Evolutionary conservation across 148 eudicot species (phyloP).

Genomic region (Salicornia ramosissima): DNA sequence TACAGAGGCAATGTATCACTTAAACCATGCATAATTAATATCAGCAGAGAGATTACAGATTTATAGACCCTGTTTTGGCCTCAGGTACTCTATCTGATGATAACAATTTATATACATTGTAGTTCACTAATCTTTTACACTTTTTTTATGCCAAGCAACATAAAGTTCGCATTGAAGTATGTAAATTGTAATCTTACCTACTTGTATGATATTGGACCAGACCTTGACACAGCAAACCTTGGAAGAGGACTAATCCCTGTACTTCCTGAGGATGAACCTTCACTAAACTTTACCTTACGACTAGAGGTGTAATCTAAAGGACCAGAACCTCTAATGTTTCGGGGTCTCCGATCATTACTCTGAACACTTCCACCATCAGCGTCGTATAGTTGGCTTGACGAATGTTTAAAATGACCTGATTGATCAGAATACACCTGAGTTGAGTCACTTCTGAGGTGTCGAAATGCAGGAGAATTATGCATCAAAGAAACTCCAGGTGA

Average conservation of each 20-base stretch:
- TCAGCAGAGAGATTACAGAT: neutral
- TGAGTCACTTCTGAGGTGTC: slow-evolving; percentile 47
- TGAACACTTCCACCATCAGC: slow-evolving; percentile 37
- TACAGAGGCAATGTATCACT: neutral
- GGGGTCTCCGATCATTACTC: slow-evolving; percentile 41
- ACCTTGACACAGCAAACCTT: slow-evolving; percentile 89
- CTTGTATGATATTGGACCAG: slow-evolving; percentile 89
- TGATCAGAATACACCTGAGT: slow-evolving; percentile 44
- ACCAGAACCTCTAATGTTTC: slow-evolving; percentile 69
- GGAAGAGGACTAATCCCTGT: slow-evolving; percentile 89
- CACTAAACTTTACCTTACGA: slow-evolving; percentile 52
- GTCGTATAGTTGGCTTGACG: slow-evolving; percentile 49
- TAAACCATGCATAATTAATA: neutral
- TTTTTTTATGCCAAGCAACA: neutral
- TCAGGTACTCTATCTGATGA: neutral
- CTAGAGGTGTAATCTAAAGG: slow-evolving; percentile 68
- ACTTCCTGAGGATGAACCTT: slow-evolving; percentile 79
- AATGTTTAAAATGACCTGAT: slow-evolving; percentile 50
- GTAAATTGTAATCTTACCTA: slow-evolving; percentile 27
- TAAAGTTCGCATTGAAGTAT: neutral
- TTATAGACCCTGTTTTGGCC: neutral
- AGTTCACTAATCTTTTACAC: neutral
- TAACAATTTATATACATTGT: neutral
- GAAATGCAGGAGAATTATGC: slow-evolving; percentile 72
- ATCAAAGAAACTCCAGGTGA: slow-evolving; percentile 74